phyloP scores from a whole-genome alignment of 2,329 filamentous ascomycete genomes.

The Claviceps sp. region DNA sequence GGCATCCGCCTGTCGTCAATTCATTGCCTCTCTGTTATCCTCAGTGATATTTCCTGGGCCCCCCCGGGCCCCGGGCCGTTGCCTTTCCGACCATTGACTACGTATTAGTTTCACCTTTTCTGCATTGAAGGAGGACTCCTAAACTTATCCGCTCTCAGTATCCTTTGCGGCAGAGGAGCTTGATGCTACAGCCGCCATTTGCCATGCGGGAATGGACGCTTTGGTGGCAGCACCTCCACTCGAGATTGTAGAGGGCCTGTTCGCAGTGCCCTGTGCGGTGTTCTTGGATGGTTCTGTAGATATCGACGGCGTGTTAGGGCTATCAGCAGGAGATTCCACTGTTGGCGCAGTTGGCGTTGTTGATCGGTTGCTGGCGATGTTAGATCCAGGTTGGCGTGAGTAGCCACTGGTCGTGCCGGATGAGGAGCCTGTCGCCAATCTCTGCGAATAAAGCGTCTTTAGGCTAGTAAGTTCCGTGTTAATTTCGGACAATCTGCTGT shows the following conservation, averaged over 20 bases:
- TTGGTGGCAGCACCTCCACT: constrained; percentile 27
- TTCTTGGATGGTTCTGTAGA: constrained; percentile 20
- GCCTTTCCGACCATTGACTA: no score
- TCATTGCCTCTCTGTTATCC: no score
- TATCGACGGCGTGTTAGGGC: constrained; percentile 11
- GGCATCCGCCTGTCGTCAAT: no score
- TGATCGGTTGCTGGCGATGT: neutral
- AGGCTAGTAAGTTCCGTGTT: constrained; percentile 80
- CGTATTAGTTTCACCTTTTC: neutral
- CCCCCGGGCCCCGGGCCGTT: no score
- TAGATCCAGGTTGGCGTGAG: constrained; percentile 1
- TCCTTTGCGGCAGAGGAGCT: constrained; percentile 16
- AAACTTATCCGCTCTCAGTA: constrained; percentile 7
- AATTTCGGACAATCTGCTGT: constrained; percentile 71
- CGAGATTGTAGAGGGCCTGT: constrained; percentile 21
- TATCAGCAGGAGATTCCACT: constrained; percentile 11
- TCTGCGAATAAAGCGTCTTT: constrained; percentile 67
- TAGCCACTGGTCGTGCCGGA: constrained; percentile 12
- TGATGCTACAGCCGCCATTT: constrained; percentile 49
- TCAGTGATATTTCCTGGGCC: no score
- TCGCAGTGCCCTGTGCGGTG: constrained; percentile 15
- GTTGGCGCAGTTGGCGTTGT: constrained; percentile 10
- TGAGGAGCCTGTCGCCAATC: constrained; percentile 32
- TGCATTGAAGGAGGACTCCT: neutral
- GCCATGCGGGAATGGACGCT: constrained; percentile 68